Evolutionary conservation across 2,329 filamentous ascomycete genomes (phyloP), one percentile per base, ranked within the genome.

Genomic region (Cladosporium sp.): DNA sequence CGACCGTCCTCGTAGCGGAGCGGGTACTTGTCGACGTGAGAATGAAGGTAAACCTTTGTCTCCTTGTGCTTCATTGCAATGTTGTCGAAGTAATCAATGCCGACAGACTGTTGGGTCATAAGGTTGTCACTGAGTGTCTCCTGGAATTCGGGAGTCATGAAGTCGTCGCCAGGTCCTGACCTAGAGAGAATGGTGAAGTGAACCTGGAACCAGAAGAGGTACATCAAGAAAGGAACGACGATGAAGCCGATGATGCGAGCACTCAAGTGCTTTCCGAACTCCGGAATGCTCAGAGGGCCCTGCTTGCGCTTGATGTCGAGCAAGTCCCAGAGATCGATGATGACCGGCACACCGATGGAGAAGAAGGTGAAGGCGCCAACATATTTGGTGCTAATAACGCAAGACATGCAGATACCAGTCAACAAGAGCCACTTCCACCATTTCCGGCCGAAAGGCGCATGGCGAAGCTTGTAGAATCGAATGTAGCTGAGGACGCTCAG

Each of bases 351-450:
- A 71, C 95, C 95, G 73, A 99, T 95, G 68, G 94, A 97, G 79
- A 98, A 89, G 80, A 99, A 99, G 75, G 93, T 96, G 80, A 99
- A 99, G 47, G 92, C 85, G 73, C 95, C 95, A 66, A 99, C 93
- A 72, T 99, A 99, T 83, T 99, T 99, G 78, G 92, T 96, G 65
- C 95, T 98, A 74, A 99, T 98, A 77, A 97, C 95, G 78, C 94
- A 98, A 77, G 93, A 97, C 77, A 99, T 86, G 68, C 90, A 90
- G 77, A 99, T 94, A 67, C 95, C 95, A 8, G 95, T 99, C 74
- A 98, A 81, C 69, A 99, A 88, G 67, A 99, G 87, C 95, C 95
- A 99, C 81, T 99, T 99, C 95, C 95, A 99, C 95, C 95, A 99
- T 82, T 99, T 98, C 68, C 93, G 88, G 67, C 91, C 88, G 78